Base-by-base conservation (phyloP, 805 yeast species). In the Sugiyamaella lignohabitans region DNA sequence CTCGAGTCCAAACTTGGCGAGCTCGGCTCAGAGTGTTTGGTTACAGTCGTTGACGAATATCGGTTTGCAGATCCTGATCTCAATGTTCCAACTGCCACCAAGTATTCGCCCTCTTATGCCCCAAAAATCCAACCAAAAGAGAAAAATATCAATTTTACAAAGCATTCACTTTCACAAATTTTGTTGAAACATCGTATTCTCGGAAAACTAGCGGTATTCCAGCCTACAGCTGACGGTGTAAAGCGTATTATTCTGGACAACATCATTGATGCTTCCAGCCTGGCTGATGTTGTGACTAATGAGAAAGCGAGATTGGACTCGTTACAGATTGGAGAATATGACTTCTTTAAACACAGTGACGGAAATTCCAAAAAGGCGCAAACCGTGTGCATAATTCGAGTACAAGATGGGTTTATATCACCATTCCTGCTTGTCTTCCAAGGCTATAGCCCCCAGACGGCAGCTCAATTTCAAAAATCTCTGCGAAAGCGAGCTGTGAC, bases 1-100 rank as follows among this genome's bases (percentile, higher is more conserved):
- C 62, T 89, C 18, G 68, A 74, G 39, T 66, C 68, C 1, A 73
- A 68, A 42, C 66, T 89, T 17, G 87, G 87, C 0, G 53, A 44
- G 0, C 55, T 68, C 1, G 96, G 96, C 1, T 87, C 87, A 0
- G 61, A 71, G 0, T 61, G 84, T 17, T 66, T 91, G 10, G 62
- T 60, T 0, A 50, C 71, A 0, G 77, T 76, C 0, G 51, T 88
- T 0, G 53, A 55, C 1, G 48, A 67, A 1, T 58, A 64, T 1
- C 36, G 63, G 2, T 71, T 32, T 57, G 63, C 41, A 3, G 46
- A 47, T 21, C 37, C 46, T 14, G 27, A n/a, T 4, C 42, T 11
- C 20, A 32, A 42, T 16, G 38, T 32, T 16, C 34, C 48, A 10
- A 34, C 27, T 14, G n/a, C n/a, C n/a, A n/a, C n/a, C n/a, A 40